A percentile compares a stretch with the other conserved stretches of the same genome.
Evolutionary conservation across 441 rosid species (phyloP).

Genomic region (Isatis lusitanica): DNA sequence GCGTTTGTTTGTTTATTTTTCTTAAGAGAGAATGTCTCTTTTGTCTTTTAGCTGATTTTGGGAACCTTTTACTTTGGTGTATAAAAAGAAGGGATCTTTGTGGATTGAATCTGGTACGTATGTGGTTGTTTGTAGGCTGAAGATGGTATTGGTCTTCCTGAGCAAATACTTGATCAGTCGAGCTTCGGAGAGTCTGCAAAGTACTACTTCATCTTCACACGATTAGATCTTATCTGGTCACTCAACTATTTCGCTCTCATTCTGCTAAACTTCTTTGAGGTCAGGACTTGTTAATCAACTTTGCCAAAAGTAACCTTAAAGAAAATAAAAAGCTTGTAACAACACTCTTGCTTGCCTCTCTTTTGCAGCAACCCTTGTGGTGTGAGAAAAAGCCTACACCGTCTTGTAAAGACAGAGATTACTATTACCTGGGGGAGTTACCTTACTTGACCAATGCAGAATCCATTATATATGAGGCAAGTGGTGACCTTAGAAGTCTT

Average conservation of each 20-base stretch:
- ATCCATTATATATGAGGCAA: conserved; percentile 80
- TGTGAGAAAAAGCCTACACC: conserved; percentile 50
- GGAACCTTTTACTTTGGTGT: not conserved
- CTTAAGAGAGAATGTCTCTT: not conserved
- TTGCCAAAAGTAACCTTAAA: not conserved
- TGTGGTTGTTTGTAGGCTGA: conserved; percentile 60
- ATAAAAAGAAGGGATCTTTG: not conserved
- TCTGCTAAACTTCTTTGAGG: conserved; percentile 84
- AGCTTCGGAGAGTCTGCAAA: conserved; percentile 65
- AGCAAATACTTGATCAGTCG: conserved; percentile 76
- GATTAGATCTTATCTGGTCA: conserved; percentile 76
- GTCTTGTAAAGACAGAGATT: conserved; percentile 73
- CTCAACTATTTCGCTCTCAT: conserved; percentile 84
- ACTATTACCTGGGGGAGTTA: conserved; percentile 85
- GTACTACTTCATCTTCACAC: conserved; percentile 61
- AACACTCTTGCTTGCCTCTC: conserved; percentile 5
- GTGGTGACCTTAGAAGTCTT: not conserved
- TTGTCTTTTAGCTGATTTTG: conserved; percentile 11
- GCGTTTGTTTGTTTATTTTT: not conserved
- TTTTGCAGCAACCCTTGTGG: conserved; percentile 89
- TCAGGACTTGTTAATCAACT: conserved; percentile 29
- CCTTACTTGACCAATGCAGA: conserved; percentile 74
- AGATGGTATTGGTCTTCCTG: conserved; percentile 95
- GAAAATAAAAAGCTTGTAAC: not conserved
- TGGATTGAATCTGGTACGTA: conserved; percentile 10